phyloP scores from a whole-genome alignment of 1,284 basidiomycete genomes.

The Athelia sp. region DNA sequence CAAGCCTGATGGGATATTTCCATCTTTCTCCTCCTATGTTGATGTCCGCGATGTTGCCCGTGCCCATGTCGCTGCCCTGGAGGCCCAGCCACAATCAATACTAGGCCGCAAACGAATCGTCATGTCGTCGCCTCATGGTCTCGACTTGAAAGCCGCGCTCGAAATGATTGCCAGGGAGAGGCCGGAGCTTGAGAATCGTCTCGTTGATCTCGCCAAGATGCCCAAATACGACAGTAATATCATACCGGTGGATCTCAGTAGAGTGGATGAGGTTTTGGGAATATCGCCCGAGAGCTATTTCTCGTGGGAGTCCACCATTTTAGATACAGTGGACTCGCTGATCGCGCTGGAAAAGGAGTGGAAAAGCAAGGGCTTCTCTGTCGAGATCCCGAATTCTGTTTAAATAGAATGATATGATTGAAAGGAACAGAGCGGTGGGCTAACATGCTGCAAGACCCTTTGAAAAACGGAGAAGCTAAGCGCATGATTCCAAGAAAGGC shows the following conservation, averaged over 20 bases:
- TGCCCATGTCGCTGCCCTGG: slow-evolving; percentile 25
- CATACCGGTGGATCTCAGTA: slow-evolving; percentile 20
- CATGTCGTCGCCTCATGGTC: slow-evolving; percentile 23
- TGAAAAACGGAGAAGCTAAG: too few relatives aligned
- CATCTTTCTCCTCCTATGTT: too few relatives aligned
- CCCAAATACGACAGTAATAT: slow-evolving; percentile 11
- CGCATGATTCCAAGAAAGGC: too few relatives aligned
- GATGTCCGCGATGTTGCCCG: slow-evolving; percentile 30
- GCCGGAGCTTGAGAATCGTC: slow-evolving; percentile 20
- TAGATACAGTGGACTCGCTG: slow-evolving; percentile 20
- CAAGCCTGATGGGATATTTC: too few relatives aligned
- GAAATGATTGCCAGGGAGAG: slow-evolving; percentile 20
- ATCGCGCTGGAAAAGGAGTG: slow-evolving; percentile 20
- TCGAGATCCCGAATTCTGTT: too few relatives aligned
- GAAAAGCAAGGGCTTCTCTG: slow-evolving; percentile 11
- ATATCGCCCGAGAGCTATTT: slow-evolving; percentile 24
- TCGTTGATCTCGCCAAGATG: slow-evolving; percentile 9
- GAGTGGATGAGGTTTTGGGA: slow-evolving; percentile 24
- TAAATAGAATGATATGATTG: too few relatives aligned
- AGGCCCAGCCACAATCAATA: slow-evolving; percentile 14
- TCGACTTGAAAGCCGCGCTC: slow-evolving; percentile 14
- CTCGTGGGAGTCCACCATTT: slow-evolving; percentile 16
- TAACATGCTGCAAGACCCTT: too few relatives aligned
- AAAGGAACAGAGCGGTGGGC: too few relatives aligned
- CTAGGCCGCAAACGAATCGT: slow-evolving; percentile 27